Evolutionary conservation across 768 basidiomycete genomes (phyloP).

Genomic region (Leccinum pellstonianum): DNA sequence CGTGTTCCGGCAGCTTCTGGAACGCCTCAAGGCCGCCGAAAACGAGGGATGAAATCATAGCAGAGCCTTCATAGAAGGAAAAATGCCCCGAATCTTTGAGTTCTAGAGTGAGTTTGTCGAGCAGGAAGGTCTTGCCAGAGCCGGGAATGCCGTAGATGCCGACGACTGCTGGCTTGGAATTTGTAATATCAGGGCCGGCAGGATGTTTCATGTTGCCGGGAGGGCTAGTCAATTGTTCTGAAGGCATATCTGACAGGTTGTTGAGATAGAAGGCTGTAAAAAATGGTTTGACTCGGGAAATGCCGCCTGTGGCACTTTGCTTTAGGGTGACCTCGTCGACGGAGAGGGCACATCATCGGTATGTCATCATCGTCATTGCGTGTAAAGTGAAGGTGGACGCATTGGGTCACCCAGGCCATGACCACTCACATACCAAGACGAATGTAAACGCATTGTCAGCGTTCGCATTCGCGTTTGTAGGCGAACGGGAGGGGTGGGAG

Average conservation of each 20-base stretch:
- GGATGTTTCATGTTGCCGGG: conserved; percentile 6
- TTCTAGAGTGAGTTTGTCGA: conserved; percentile 12
- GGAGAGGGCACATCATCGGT: too few relatives aligned
- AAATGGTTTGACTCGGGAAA: too few relatives aligned
- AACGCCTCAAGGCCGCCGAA: conserved; percentile 10
- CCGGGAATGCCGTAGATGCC: conserved; percentile 17
- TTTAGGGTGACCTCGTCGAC: too few relatives aligned
- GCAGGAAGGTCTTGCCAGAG: conserved; percentile 16
- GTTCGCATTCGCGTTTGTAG: too few relatives aligned
- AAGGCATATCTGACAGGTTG: background rate
- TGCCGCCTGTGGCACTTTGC: too few relatives aligned
- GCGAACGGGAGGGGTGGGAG: too few relatives aligned
- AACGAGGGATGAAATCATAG: conserved; percentile 15
- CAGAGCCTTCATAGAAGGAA: conserved; percentile 16
- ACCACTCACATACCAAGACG: too few relatives aligned
- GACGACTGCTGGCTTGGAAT: conserved; percentile 11
- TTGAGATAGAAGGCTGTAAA: background rate
- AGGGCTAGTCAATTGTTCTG: conserved; percentile 12
- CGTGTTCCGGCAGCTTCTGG: conserved; percentile 15
- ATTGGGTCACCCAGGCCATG: too few relatives aligned
- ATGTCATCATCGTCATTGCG: too few relatives aligned
- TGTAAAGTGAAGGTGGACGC: too few relatives aligned
- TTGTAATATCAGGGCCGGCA: conserved; percentile 7
- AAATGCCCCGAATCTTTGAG: conserved; percentile 13
- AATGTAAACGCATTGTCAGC: too few relatives aligned